phyloP scores from a whole-genome alignment of 2,329 filamentous ascomycete species.

The Fusarium nurragi region DNA sequence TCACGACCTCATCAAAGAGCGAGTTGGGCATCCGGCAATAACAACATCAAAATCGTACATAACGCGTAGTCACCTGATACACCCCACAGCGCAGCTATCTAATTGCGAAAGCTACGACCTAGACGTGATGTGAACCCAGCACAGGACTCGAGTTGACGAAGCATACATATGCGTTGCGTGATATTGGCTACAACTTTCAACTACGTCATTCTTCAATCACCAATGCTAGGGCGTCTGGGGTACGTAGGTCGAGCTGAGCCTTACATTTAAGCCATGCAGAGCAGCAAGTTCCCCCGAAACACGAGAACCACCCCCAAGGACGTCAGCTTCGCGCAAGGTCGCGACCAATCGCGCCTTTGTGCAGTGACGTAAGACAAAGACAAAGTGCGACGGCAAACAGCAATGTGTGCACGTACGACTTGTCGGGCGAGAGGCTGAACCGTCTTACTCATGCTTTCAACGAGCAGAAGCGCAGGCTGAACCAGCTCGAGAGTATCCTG shows the following conservation, averaged over 20 bases:
- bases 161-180: background rate
- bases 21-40: background rate
- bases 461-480: constrained; percentile 17
- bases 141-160: too few species aligned
- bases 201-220: constrained; percentile 16
- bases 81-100: background rate
- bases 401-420: constrained; percentile 11
- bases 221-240: background rate
- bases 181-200: constrained; percentile 1
- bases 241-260: background rate
- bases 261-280: constrained; percentile 2
- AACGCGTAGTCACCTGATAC: constrained; percentile 11
- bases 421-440: constrained; percentile 23
- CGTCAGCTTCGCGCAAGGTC: constrained; percentile 3
- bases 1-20: background rate
- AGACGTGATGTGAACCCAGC: too few species aligned
- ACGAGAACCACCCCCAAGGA: background rate
- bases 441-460: constrained; percentile 8
- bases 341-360: constrained; percentile 11
- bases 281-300: constrained; percentile 7
- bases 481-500: constrained; percentile 23
- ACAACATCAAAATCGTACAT: too few species aligned
- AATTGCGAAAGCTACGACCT: too few species aligned
- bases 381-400: constrained; percentile 19
- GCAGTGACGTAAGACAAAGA: constrained; percentile 21